These are phyloP conservation scores for Hypoxylon sp. DNA, from an alignment of 2,329 filamentous ascomycete genomes.

Conservation along the genomic window DNA sequence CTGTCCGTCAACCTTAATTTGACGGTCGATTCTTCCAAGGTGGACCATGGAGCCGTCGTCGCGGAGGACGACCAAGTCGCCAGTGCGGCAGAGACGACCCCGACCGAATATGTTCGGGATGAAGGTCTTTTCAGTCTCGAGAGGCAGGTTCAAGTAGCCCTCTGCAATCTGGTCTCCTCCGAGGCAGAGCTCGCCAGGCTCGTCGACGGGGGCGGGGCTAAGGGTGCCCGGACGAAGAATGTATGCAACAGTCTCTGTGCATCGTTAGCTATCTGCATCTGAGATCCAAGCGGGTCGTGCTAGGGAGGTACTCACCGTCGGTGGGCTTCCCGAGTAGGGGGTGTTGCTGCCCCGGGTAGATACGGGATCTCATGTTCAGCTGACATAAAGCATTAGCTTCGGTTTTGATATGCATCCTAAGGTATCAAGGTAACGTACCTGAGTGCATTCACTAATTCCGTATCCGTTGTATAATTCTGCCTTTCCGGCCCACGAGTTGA, in stretches of 20 bases:
- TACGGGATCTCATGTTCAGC: conserved; percentile 3
- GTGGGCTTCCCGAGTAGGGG: conserved; percentile 2
- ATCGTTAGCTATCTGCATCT: conserved; percentile 10
- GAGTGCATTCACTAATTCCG: conserved; percentile 28
- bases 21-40: conserved; percentile 2
- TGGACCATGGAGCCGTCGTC: conserved; percentile 6
- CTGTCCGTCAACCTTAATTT: conserved; percentile 8
- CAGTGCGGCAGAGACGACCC: conserved; percentile 4
- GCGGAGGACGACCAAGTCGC: conserved; percentile 6
- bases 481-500: conserved; percentile 20
- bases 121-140: conserved; percentile 22
- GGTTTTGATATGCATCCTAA: not conserved
- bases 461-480: conserved; percentile 24
- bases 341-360: conserved; percentile 1
- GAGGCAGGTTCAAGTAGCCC: conserved; percentile 20
- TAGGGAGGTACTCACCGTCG: not conserved
- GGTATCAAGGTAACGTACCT: conserved; percentile 8
- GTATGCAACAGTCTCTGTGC: conserved; percentile 19
- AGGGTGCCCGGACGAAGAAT: conserved; percentile 18
- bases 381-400: not conserved
- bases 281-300: not conserved
- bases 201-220: conserved; percentile 14
- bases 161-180: conserved; percentile 24
- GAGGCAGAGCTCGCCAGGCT: conserved; percentile 27
- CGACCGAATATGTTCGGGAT: conserved; percentile 13